A percentile compares a stretch with the other conserved stretches of the same genome.
Conservation (phyloP, 805 yeast species). For the Barnettozyma botsteinii region DNA sequence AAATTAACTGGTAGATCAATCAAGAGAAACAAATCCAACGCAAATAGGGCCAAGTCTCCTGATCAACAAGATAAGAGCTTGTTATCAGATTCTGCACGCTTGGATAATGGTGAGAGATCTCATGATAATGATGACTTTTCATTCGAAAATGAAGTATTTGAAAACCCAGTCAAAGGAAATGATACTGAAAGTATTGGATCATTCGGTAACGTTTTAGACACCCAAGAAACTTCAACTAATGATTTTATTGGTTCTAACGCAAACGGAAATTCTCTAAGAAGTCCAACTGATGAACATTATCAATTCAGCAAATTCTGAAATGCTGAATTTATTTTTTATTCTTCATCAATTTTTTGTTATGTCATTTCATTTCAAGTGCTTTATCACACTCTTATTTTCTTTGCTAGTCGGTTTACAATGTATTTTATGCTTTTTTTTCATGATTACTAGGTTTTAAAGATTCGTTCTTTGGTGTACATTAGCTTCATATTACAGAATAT, state of each 20-base stretch:
- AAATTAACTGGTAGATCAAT: constrained; percentile 33
- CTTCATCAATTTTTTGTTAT: no score
- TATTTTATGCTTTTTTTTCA: no score
- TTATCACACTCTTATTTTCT: no score
- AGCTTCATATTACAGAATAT: no score
- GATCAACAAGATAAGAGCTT: constrained; percentile 11
- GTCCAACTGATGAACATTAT: not conserved
- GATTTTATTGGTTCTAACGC: constrained; percentile 18
- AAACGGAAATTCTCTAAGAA: not conserved
- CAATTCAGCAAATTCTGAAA: not conserved
- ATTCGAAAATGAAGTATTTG: constrained; percentile 4
- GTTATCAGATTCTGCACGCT: constrained; percentile 10
- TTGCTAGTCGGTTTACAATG: no score
- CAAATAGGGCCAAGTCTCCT: constrained; percentile 16
- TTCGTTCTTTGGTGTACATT: no score
- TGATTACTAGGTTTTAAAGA: no score
- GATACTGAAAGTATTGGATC: constrained; percentile 16
- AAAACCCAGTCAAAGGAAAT: constrained; percentile 14
- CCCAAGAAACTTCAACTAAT: constrained; percentile 15
- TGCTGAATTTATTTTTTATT: no score
- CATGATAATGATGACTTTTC: constrained; percentile 9
- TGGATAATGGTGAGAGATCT: not conserved
- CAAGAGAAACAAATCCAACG: constrained; percentile 7
- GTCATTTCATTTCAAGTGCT: no score
- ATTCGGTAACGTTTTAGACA: constrained; percentile 13